Conservation (phyloP, 176 grass and related monocot species). For the Oryza longistaminata region DNA sequence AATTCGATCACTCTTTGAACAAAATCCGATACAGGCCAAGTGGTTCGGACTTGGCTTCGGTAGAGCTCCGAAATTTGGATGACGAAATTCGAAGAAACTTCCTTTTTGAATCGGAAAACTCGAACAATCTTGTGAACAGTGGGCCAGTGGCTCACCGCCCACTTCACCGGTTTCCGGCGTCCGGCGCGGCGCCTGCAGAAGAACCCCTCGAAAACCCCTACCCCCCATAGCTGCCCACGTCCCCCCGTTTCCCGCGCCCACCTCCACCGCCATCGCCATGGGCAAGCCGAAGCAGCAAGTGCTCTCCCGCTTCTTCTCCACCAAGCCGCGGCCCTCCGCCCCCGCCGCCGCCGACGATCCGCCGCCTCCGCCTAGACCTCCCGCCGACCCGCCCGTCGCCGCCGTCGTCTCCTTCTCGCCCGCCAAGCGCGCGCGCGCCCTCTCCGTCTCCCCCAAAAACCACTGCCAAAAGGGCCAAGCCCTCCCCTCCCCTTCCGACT, state of each 20-base stretch:
- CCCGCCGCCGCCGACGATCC: constrained; percentile 9
- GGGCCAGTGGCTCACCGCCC: too few relatives aligned
- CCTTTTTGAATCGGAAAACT: neutral
- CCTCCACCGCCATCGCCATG: constrained; percentile 36
- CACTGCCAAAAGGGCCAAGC: constrained; percentile 43
- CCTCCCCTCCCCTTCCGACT: constrained; percentile 31
- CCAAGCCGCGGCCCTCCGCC: constrained; percentile 40
- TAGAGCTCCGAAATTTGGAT: neutral
- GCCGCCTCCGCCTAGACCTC: constrained; percentile 41
- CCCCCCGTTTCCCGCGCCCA: constrained; percentile 35
- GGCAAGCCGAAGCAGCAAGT: constrained; percentile 87
- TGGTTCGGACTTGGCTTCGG: too few relatives aligned
- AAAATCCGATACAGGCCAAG: neutral
- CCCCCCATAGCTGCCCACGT: neutral
- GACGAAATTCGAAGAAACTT: neutral
- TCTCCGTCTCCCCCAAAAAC: constrained; percentile 61
- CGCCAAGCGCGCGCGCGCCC: constrained; percentile 61
- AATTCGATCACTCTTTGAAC: neutral
- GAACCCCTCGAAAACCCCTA: neutral
- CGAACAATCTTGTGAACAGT: neutral
- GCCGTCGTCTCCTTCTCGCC: constrained; percentile 71
- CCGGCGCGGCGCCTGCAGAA: neutral
- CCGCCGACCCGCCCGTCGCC: constrained; percentile 29
- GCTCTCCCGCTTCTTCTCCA: constrained; percentile 84
- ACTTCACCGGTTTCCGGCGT: too few relatives aligned